Base-by-base conservation (phyloP, 345 rosid species). In the Brassica napus region DNA sequence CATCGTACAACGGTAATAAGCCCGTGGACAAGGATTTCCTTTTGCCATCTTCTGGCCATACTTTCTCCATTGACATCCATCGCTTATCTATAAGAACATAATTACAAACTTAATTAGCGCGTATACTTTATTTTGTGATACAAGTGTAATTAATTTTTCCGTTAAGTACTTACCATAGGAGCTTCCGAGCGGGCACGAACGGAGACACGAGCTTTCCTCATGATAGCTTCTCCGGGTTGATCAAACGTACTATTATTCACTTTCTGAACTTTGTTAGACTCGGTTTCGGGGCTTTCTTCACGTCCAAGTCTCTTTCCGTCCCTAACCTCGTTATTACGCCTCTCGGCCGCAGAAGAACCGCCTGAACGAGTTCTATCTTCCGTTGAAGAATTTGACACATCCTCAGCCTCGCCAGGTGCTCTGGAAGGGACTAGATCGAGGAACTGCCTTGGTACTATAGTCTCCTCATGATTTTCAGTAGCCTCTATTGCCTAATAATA, bases 141-240 rank as follows among this genome's bases (percentile, higher is more conserved):
- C 9, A 21, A n/a, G 8, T 18, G 12, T 18, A 62, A 4, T 11
- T 23, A 12, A 4, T n/a, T 39, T 16, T 4, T 6, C 16, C 32
- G 4, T 49, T 75, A 44, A 30, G 24, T 21, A 10, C 42, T 16
- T 84, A 95, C 99, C 99, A 95, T 93, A 64, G 97, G 89, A 83
- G 99, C 98, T 87, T 95, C 98, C 0, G 99, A 95, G 74, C 98
- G 87, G 21, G 99, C 99, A 10, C 99, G 97, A 77, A 95, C 98
- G 0, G 99, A 91, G 73, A 95, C 99, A 61, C 99, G 98, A 2
- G 97, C 99, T 82, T 90, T 95, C 71, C 97, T 90, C 97, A 95
- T 93, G 24, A 94, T 89, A 42, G 97, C 97, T 37, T 93, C 95
- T 0, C 86, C 42, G 9, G 95, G 78, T 73, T 91, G 97, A 37